phyloP scores from a whole-genome alignment of 768 basidiomycete genomes.

The Leccinum barrowsii region DNA sequence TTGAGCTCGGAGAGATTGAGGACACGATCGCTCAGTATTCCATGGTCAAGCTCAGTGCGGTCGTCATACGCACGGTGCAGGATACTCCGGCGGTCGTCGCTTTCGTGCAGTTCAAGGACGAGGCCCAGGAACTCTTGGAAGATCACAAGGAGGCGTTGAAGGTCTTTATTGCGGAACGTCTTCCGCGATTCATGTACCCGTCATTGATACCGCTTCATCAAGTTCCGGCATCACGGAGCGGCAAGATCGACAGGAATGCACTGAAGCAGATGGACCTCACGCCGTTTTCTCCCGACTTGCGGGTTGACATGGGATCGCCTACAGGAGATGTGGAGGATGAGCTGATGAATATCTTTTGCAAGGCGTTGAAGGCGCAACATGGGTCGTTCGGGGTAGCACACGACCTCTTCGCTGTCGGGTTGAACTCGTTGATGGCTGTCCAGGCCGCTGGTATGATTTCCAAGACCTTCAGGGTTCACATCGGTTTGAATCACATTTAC shows the following conservation, averaged over 20 bases:
- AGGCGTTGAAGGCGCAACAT: constrained; percentile 19
- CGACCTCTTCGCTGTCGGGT: constrained; percentile 29
- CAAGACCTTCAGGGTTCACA: constrained; percentile 28
- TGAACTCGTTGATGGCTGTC: constrained; percentile 33
- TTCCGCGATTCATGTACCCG: constrained; percentile 33
- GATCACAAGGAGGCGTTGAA: constrained; percentile 21
- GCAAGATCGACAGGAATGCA: constrained; percentile 28
- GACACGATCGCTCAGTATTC: constrained; percentile 26
- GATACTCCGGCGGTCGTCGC: constrained; percentile 29
- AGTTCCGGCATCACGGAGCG: constrained; percentile 24
- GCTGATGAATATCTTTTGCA: constrained; percentile 24
- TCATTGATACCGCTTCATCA: constrained; percentile 26
- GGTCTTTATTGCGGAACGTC: constrained; percentile 26
- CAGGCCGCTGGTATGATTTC: constrained; percentile 29
- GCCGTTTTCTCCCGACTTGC: constrained; percentile 19
- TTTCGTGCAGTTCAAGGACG: constrained; percentile 25
- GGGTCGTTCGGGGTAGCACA: constrained; percentile 25
- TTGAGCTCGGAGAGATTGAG: constrained; percentile 34
- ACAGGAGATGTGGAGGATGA: constrained; percentile 26
- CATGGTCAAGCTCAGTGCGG: constrained; percentile 18
- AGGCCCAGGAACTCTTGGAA: constrained; percentile 12
- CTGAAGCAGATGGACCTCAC: constrained; percentile 27
- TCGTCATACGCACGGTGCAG: constrained; percentile 27
- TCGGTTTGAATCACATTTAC: constrained; percentile 29
- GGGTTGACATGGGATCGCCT: constrained; percentile 24